phyloP scores from a whole-genome alignment of 139 green algal genomes.

The Auxenochlorella protothecoides region DNA sequence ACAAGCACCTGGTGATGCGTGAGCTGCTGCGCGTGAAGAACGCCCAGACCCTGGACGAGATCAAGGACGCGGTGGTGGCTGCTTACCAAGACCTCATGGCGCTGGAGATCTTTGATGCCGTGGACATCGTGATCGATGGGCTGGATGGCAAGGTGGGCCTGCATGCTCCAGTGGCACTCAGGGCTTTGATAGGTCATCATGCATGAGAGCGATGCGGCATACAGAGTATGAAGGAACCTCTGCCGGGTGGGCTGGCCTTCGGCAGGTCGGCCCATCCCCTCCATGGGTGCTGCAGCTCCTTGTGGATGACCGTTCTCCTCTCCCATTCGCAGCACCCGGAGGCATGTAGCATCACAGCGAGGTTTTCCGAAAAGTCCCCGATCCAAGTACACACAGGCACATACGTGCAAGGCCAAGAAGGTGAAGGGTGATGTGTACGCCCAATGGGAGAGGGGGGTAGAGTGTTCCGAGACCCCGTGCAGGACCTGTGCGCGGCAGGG shows the following conservation, averaged over 20 bases:
- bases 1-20: slow-evolving; percentile 21
- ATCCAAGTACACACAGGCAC: slow-evolving; percentile 45
- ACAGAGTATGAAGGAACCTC: too few relatives aligned
- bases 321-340: slow-evolving; percentile 15
- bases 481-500: background rate
- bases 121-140: slow-evolving; percentile 46
- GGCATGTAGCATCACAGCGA: slow-evolving; percentile 37
- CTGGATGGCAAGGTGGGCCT: slow-evolving; percentile 19
- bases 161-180: too few relatives aligned
- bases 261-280: background rate
- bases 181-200: background rate
- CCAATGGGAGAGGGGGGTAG: background rate
- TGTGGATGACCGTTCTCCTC: slow-evolving; percentile 14
- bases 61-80: slow-evolving; percentile 44
- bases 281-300: background rate
- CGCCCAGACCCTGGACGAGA: slow-evolving; percentile 48
- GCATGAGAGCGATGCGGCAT: background rate
- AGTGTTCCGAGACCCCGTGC: background rate
- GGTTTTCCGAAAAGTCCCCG: slow-evolving; percentile 38
- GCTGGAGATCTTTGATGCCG: slow-evolving; percentile 47
- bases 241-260: background rate
- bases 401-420: slow-evolving; percentile 45
- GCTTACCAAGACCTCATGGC: slow-evolving; percentile 38
- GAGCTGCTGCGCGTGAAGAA: slow-evolving; percentile 36
- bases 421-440: background rate